Evolutionary conservation across 1,139 yeast genomes (phyloP).

Genomic region (Blastobotrys capitulatus): DNA sequence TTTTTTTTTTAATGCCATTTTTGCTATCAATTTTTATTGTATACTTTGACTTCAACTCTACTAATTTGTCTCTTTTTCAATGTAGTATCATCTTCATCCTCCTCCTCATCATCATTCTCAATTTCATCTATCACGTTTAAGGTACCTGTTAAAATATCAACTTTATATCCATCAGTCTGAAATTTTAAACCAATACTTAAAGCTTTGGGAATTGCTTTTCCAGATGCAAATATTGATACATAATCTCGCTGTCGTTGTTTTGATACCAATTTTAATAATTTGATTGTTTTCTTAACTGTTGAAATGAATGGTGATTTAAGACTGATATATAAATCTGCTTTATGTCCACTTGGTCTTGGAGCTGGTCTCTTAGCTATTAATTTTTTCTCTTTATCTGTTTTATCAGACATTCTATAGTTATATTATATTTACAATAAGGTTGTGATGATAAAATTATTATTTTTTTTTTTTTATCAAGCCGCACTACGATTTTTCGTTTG

Average conservation of each 20-base stretch:
- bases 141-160: constrained; percentile 23
- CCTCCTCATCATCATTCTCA: constrained; percentile 13
- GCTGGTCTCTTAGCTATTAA: constrained; percentile 10
- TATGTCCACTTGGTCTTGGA: constrained; percentile 12
- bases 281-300: constrained; percentile 25
- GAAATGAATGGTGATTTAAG: constrained; percentile 31
- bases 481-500: background rate
- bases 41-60: constrained; percentile 20
- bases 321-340: constrained; percentile 16
- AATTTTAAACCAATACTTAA: constrained; percentile 30
- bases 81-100: constrained; percentile 10
- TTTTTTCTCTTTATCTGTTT: background rate
- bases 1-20: too few relatives aligned
- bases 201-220: constrained; percentile 31
- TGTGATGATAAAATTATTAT: background rate
- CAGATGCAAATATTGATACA: constrained; percentile 30
- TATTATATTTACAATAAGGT: too few relatives aligned
- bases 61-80: constrained; percentile 22
- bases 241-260: constrained; percentile 14
- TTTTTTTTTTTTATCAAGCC: background rate
- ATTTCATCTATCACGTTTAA: constrained; percentile 22
- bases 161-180: constrained; percentile 23
- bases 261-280: constrained; percentile 13
- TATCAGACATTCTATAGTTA: too few relatives aligned
- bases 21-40: constrained; percentile 9